Percentiles rank a stretch among this genome's conserved stretches.
Conservation (phyloP, 2,329 filamentous ascomycete genomes). For the Sporothrix luriei region DNA sequence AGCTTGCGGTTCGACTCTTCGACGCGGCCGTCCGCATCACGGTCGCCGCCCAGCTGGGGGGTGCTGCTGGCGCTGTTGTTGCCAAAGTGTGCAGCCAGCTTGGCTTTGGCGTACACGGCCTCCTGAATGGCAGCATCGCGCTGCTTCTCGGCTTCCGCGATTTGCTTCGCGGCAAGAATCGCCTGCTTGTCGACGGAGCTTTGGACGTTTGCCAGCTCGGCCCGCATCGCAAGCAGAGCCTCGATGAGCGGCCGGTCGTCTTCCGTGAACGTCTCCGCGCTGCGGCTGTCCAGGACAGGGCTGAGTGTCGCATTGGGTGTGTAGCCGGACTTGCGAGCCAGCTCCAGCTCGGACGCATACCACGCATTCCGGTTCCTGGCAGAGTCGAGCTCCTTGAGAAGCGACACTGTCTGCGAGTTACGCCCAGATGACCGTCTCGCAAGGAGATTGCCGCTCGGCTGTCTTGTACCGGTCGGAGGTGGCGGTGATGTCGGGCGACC, state of each 20-base stretch:
- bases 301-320: conserved; percentile 69
- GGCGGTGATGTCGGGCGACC: conserved; percentile 59
- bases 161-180: conserved; percentile 78
- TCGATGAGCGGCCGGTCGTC: conserved; percentile 92
- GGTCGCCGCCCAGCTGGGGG: conserved; percentile 61
- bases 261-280: conserved; percentile 79
- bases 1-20: conserved; percentile 80
- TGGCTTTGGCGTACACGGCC: conserved; percentile 92
- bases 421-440: conserved; percentile 61
- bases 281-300: conserved; percentile 73
- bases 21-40: conserved; percentile 66
- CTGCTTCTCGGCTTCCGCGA: conserved; percentile 93
- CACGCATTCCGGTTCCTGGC: conserved; percentile 88
- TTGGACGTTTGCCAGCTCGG: conserved; percentile 87
- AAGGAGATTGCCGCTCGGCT: conserved; percentile 59
- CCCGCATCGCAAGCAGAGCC: conserved; percentile 86
- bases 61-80: conserved; percentile 62
- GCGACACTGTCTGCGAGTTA: conserved; percentile 68
- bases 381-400: conserved; percentile 84
- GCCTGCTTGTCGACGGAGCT: conserved; percentile 86
- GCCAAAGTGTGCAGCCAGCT: conserved; percentile 71
- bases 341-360: conserved; percentile 92
- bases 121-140: conserved; percentile 92
- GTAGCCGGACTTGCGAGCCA: conserved; percentile 90
- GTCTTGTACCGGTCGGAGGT: conserved; percentile 53